Evolutionary conservation across 2,329 filamentous ascomycete species (phyloP).

Genomic region (Ambrosiella cleistominuta): DNA sequence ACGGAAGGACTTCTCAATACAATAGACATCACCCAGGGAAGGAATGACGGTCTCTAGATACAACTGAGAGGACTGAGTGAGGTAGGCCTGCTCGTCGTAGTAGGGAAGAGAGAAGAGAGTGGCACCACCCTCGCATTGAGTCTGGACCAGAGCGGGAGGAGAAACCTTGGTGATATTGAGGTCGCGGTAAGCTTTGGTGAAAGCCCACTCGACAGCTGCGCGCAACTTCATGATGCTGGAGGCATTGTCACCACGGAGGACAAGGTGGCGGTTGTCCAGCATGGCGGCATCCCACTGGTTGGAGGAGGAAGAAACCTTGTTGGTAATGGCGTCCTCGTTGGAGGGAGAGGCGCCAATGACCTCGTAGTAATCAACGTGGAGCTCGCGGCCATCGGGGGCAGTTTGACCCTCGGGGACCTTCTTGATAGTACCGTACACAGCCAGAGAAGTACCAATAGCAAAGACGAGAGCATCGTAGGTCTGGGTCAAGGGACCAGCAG

Average conservation of each 20-base stretch:
- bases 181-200: slow-evolving; percentile 63
- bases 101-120: slow-evolving; percentile 82
- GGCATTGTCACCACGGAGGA: slow-evolving; percentile 66
- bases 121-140: slow-evolving; percentile 80
- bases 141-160: slow-evolving; percentile 83
- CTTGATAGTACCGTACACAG: slow-evolving; percentile 67
- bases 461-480: slow-evolving; percentile 83
- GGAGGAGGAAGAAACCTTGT: slow-evolving; percentile 37
- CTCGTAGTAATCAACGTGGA: slow-evolving; percentile 79
- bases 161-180: slow-evolving; percentile 64
- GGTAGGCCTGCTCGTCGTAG: slow-evolving; percentile 78
- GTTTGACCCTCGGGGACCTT: slow-evolving; percentile 60
- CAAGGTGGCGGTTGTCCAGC: slow-evolving; percentile 68
- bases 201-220: slow-evolving; percentile 62
- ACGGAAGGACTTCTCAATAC: slow-evolving; percentile 96
- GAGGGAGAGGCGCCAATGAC: slow-evolving; percentile 65
- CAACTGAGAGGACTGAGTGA: slow-evolving; percentile 92
- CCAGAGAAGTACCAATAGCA: slow-evolving; percentile 73
- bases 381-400: slow-evolving; percentile 69
- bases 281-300: slow-evolving; percentile 43
- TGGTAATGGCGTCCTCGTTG: slow-evolving; percentile 83
- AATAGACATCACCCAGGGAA: slow-evolving; percentile 86
- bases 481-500: slow-evolving; percentile 60
- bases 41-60: slow-evolving; percentile 93
- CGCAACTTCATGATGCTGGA: slow-evolving; percentile 80